Base-by-base conservation (phyloP, 78 protist genomes). In the Dictyostelium intermedium region DNA sequence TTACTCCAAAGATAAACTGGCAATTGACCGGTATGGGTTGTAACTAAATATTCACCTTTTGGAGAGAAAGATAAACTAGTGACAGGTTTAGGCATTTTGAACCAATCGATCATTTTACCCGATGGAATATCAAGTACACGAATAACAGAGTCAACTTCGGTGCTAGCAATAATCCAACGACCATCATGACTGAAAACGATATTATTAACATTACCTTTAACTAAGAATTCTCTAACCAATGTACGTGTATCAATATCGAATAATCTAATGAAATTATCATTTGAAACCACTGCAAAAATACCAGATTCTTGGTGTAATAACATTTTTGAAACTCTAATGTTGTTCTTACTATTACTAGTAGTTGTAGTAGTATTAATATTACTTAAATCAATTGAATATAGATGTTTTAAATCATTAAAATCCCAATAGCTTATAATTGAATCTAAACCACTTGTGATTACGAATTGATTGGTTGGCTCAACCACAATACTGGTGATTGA, bases 71-170 rank as follows among this genome's bases (percentile, higher is more conserved):
- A 1, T 27, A 96, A 3, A 18, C 94, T 73, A 5, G 95, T 87
- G 6, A 87, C 91, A 10, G 95, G 87, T 37, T 56, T 60, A 35
- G 45, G 84, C 25, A 61, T 32, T 32, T 20, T 20, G 92, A 96
- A 91, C 96, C 92, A 85, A 91, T 96, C 97, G n/a, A 96, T 25
- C 63, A 93, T n/a, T 34, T 45, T 74, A 35, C 86, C 91, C 7
- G 96, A 35, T 35, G 97, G 95, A 14, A 96, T 60, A 84, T 96
- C 96, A 34, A 86, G 91, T 30, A 83, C 61, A 11, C 96, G 85
- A 7, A 96, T 1, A 25, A 70, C 35, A 8, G 45, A 27, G 35
- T 95, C 95, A 39, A 30, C 83, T 2, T 70, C 23, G 2, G 96
- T 69, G 7, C 83, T 30, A 3, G 72, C 41, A 25, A 96, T 16